These are phyloP conservation scores for Veloboletus limbatus DNA, from an alignment of 1,284 basidiomycete genomes.

Conservation along the genomic window DNA sequence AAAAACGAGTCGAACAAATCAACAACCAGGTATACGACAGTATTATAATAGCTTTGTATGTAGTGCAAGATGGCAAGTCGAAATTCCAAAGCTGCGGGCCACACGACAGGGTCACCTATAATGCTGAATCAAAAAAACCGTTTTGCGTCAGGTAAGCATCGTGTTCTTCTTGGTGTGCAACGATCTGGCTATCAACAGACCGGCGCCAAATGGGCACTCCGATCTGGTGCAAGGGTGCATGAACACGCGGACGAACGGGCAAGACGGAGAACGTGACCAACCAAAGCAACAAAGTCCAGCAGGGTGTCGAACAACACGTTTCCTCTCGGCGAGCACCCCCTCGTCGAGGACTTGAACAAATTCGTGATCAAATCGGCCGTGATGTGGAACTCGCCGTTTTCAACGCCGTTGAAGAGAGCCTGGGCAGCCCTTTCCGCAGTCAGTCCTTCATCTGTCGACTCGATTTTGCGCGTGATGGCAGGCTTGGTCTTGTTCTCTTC, in stretches of 20 bases:
- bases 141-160: constrained; percentile 22
- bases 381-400: constrained; percentile 74
- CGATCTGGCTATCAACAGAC: constrained; percentile 27
- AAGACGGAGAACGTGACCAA: constrained; percentile 5
- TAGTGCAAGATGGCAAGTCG: too few relatives aligned
- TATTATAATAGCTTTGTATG: too few relatives aligned
- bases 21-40: too few relatives aligned
- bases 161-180: constrained; percentile 30
- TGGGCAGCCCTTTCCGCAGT: constrained; percentile 68
- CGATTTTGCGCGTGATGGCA: constrained; percentile 74
- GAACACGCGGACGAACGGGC: neutral
- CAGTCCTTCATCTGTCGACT: constrained; percentile 70
- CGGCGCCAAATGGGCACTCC: constrained; percentile 34
- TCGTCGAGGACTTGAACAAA: constrained; percentile 66
- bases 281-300: constrained; percentile 27
- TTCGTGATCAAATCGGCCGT: constrained; percentile 68
- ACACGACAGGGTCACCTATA: neutral
- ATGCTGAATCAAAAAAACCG: constrained; percentile 27
- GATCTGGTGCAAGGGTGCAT: constrained; percentile 18
- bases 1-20: too few relatives aligned
- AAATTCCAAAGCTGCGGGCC: too few relatives aligned
- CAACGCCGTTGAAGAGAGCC: constrained; percentile 67
- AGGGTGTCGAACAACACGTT: constrained; percentile 22
- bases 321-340: constrained; percentile 59
- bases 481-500: constrained; percentile 86